Base-by-base conservation (phyloP, 441 rosid species). In the Corymbia citriodora region DNA sequence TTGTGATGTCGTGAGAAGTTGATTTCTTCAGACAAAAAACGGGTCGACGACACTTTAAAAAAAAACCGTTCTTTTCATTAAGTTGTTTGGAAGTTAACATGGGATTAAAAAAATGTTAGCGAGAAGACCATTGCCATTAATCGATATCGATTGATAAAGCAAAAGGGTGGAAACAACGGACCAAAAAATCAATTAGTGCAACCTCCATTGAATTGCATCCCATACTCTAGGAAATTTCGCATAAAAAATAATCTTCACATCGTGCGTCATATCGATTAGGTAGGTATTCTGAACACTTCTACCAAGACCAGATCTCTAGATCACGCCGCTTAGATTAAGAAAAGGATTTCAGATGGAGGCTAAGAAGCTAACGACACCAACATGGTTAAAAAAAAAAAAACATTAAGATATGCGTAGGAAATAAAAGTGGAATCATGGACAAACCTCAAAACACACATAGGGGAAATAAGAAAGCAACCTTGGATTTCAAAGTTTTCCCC, bases 1-100 rank as follows among this genome's bases (percentile, higher is more conserved):
- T 6, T 6, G 3, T 0, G 7, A 2, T 10, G 2, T 4, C 1
- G 3, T 0, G 11, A 68, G 79, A 68, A 0, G 12, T 68, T 3
- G 45, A 31, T 31, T 68, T 17, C 27, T 36, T 36, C 4, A 2
- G 17, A 2, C 15, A 19, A 36, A 72, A 36, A 10, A 72, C 0
- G 9, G 49, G 23, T 19, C 7, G 7, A 2, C 1, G 15, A 10
- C 19, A 72, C 36, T 72, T 23, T 10, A 33, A 5, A 19, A 29
- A 33, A 5, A 19, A 29, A 10, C 1, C 2, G 1, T 11, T 18
- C 6, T 19, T 19, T 19, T 40, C 45, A 3, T 19, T 19, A 72
- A 9, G 2, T 72, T 18, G 49, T 18, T 72, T 6, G 27, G 48
- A 72, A 72, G 82, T 36, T 36, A 18, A 18, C 82, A 36, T 4